phyloP scores from a whole-genome alignment of 805 yeast genomes.

The Helenozyma rhizophorensis region DNA sequence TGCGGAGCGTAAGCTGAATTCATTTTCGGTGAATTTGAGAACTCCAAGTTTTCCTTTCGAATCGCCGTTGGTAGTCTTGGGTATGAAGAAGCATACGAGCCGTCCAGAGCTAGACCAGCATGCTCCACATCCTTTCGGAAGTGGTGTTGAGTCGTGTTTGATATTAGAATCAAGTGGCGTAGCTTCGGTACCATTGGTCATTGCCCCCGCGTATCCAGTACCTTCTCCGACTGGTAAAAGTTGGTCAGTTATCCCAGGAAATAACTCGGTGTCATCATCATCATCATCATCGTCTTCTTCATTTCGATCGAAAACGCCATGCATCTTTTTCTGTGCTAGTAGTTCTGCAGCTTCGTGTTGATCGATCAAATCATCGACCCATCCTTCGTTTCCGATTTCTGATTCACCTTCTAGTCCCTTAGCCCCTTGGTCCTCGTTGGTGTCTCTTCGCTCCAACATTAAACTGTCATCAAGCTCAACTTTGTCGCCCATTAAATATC shows the following conservation, averaged over 20 bases:
- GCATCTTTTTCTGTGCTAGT: constrained; percentile 17
- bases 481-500: constrained; percentile 79
- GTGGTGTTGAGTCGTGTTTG: constrained; percentile 68
- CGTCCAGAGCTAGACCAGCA: constrained; percentile 78
- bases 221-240: neutral
- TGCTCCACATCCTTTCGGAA: constrained; percentile 93
- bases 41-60: constrained; percentile 40
- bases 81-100: constrained; percentile 76
- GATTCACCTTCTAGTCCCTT: constrained; percentile 12
- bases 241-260: constrained; percentile 38
- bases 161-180: constrained; percentile 3
- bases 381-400: constrained; percentile 39
- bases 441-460: constrained; percentile 20
- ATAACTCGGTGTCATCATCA: constrained; percentile 23
- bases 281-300: constrained; percentile 28
- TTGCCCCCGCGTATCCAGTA: too few species aligned
- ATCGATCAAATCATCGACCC: constrained; percentile 40
- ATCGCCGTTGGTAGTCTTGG: constrained; percentile 37
- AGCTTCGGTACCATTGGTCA: too few species aligned
- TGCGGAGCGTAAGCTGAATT: constrained; percentile 35
- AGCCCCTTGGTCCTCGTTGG: constrained; percentile 21
- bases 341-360: constrained; percentile 28
- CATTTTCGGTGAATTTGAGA: constrained; percentile 43
- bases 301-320: constrained; percentile 12
- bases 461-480: constrained; percentile 39